phyloP scores from a whole-genome alignment of 2,329 filamentous ascomycete genomes.

The Hypoxylon sp. region DNA sequence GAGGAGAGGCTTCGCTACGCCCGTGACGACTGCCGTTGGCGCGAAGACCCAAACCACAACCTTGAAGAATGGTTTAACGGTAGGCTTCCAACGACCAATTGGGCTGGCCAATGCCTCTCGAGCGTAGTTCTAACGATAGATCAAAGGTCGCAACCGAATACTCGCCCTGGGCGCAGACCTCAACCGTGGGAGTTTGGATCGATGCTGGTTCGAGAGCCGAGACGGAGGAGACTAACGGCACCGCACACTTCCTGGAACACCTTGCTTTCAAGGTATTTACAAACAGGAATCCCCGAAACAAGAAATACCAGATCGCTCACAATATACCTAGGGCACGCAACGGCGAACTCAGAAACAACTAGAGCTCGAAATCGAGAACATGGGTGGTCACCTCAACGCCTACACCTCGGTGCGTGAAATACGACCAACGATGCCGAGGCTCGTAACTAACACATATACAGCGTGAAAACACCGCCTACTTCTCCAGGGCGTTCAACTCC shows the following conservation, averaged over 20 bases:
- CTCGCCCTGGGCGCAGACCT: slow-evolving; percentile 98
- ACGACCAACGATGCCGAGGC: slow-evolving; percentile 11
- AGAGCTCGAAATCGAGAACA: slow-evolving; percentile 99
- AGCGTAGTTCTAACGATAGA: slow-evolving; percentile 39
- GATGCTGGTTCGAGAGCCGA: slow-evolving; percentile 98
- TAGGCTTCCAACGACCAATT: slow-evolving; percentile 64
- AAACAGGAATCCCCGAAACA: slow-evolving; percentile 27
- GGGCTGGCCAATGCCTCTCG: slow-evolving; percentile 23
- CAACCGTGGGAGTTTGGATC: slow-evolving; percentile 99
- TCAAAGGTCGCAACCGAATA: slow-evolving; percentile 94
- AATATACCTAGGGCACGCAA: slow-evolving; percentile 79
- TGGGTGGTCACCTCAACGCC: slow-evolving; percentile 98
- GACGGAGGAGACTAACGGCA: slow-evolving; percentile 98
- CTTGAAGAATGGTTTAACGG: slow-evolving; percentile 96
- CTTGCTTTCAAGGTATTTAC: slow-evolving; percentile 94
- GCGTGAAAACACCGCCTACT: slow-evolving; percentile 99
- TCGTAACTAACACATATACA: slow-evolving; percentile 54
- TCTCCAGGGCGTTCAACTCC: slow-evolving; percentile 98
- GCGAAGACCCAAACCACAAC: slow-evolving; percentile 96
- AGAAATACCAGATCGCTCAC: slow-evolving; percentile 39
- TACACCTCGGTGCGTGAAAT: slow-evolving; percentile 90
- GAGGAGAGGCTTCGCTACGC: slow-evolving; percentile 91
- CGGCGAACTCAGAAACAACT: slow-evolving; percentile 97
- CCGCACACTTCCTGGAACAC: slow-evolving; percentile 99
- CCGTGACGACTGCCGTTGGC: slow-evolving; percentile 73